Evolutionary conservation across 768 basidiomycete genomes (phyloP).

Genomic region (Boletales sp.): DNA sequence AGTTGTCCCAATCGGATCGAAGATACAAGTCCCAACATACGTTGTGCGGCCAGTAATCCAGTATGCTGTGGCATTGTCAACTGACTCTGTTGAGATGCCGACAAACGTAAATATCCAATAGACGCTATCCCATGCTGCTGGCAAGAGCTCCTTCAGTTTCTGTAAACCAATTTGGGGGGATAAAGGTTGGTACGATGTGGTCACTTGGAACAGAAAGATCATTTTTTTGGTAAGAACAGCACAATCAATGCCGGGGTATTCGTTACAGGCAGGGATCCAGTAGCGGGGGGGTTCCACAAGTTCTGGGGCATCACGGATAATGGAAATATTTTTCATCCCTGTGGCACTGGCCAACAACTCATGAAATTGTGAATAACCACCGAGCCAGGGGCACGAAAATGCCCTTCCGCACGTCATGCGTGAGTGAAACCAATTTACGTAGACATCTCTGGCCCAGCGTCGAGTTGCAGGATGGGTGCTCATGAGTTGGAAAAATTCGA

Average conservation of each 20-base stretch:
- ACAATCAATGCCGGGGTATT: not conserved
- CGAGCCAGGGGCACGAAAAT: not conserved
- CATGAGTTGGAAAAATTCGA: not conserved
- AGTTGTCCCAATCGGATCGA: too few relatives aligned
- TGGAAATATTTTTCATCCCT: not conserved
- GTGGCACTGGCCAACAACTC: not conserved
- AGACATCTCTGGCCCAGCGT: not conserved
- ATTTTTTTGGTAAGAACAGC: too few relatives aligned
- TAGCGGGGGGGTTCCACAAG: not conserved
- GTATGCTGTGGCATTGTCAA: not conserved
- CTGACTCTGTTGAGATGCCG: not conserved
- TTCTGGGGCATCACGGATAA: not conserved
- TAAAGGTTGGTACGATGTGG: not conserved
- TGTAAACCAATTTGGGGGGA: not conserved
- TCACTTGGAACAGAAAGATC: too few relatives aligned
- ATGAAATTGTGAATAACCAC: not conserved
- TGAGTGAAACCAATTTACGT: not conserved
- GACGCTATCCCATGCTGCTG: not conserved
- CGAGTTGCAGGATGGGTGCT: not conserved
- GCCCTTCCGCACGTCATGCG: not conserved
- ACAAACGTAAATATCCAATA: not conserved
- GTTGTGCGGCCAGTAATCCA: not conserved
- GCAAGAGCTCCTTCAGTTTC: not conserved
- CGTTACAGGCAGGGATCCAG: not conserved
- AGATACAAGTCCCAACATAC: too few relatives aligned